Evolutionary conservation across 176 grass and related monocot genomes (phyloP).

Genomic region (Carex pumila): DNA sequence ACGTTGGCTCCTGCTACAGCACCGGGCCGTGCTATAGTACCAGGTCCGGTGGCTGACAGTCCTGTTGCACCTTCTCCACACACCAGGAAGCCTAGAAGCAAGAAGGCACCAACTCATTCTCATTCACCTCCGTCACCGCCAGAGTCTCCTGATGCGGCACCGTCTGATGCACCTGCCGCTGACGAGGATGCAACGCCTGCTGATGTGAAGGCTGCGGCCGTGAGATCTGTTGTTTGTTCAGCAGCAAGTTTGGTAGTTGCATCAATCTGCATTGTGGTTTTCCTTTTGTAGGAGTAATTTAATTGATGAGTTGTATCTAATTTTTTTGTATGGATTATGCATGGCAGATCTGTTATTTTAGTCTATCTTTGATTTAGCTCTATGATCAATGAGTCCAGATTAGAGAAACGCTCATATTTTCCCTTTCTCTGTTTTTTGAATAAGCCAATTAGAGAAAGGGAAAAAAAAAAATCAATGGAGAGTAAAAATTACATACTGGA

Average conservation of each 20-base stretch:
- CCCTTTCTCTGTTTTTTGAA: too few species aligned
- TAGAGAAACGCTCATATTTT: too few species aligned
- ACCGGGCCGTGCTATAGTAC: conserved; percentile 24
- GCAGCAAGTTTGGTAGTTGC: conserved; percentile 18
- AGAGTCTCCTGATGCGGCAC: conserved; percentile 38
- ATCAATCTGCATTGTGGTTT: neutral
- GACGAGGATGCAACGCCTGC: conserved; percentile 32
- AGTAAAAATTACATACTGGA: too few species aligned
- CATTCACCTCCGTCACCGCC: conserved; percentile 70
- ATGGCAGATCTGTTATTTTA: neutral
- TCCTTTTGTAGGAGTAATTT: conserved; percentile 33
- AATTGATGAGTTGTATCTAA: conserved; percentile 12
- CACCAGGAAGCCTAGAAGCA: conserved; percentile 14
- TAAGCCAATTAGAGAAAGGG: too few species aligned
- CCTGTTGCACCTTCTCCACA: neutral
- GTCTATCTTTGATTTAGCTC: neutral
- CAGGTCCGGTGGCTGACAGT: conserved; percentile 15
- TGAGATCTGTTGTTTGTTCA: neutral
- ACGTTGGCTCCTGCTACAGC: conserved; percentile 14
- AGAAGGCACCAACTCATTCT: conserved; percentile 32
- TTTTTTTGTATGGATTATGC: neutral
- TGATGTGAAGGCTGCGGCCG: neutral
- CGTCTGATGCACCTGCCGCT: conserved; percentile 36
- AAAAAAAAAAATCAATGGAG: too few species aligned
- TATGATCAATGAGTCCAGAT: too few species aligned